phyloP scores from a whole-genome alignment of 495 filamentous ascomycete species.

The Cladorrhinum samala region DNA sequence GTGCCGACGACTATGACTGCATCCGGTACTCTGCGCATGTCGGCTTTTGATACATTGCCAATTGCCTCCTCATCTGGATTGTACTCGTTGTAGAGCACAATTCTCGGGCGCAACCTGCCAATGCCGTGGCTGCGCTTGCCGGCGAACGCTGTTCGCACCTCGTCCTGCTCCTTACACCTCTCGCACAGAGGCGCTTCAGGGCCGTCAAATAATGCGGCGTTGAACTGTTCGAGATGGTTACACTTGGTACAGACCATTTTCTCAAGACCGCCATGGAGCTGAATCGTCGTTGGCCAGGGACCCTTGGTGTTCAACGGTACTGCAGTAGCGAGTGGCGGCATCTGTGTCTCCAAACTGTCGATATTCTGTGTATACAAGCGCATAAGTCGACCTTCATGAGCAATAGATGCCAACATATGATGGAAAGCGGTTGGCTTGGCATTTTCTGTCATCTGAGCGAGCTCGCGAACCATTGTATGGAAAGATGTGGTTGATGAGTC shows the following conservation, averaged over 20 bases:
- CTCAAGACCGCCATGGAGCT: slow-evolving; percentile 87
- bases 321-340: slow-evolving; percentile 70
- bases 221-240: slow-evolving; percentile 65
- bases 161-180: slow-evolving; percentile 67
- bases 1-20: slow-evolving; percentile 93
- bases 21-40: slow-evolving; percentile 79
- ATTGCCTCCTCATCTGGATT: slow-evolving; percentile 96
- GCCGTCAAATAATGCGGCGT: slow-evolving; percentile 74
- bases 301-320: slow-evolving; percentile 68
- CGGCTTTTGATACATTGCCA: slow-evolving; percentile 76
- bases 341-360: slow-evolving; percentile 83
- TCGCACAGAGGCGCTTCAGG: slow-evolving; percentile 77
- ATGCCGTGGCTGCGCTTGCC: slow-evolving; percentile 93
- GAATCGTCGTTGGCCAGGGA: slow-evolving; percentile 88
- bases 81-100: slow-evolving; percentile 95
- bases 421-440: slow-evolving; percentile 87
- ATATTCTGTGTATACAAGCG: slow-evolving; percentile 96
- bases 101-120: slow-evolving; percentile 81
- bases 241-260: slow-evolving; percentile 98
- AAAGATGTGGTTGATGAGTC: slow-evolving; percentile 81
- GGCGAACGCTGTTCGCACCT: slow-evolving; percentile 64
- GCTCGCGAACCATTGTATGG: slow-evolving; percentile 88
- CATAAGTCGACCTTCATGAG: slow-evolving; percentile 82
- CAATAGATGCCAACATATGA: slow-evolving; percentile 83
- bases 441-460: slow-evolving; percentile 66